Percentiles rank a stretch among this genome's conserved stretches.
These are phyloP conservation scores for Orobanche coerulescens DNA, from an alignment of 257 asterid genomes.

Conservation along the genomic window DNA sequence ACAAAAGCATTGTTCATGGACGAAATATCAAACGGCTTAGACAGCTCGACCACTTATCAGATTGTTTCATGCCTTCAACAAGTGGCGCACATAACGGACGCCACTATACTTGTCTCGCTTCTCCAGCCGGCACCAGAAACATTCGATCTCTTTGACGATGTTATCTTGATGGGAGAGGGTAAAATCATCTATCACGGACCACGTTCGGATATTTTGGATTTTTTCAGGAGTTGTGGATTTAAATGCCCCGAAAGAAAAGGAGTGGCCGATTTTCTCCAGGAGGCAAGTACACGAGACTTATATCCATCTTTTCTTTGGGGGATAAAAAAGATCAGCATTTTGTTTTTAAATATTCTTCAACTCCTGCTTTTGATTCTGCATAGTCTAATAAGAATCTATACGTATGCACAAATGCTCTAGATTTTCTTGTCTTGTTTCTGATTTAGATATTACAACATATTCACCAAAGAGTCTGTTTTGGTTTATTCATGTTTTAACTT, in stretches of 20 bases:
- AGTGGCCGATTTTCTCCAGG: slow-evolving; percentile 48
- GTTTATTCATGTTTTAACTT: not conserved
- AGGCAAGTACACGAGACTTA: slow-evolving; percentile 28
- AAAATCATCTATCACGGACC: slow-evolving; percentile 44
- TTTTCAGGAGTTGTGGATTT: slow-evolving; percentile 41
- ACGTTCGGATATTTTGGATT: slow-evolving; percentile 20
- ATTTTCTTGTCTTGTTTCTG: no score
- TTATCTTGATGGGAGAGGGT: slow-evolving; percentile 46
- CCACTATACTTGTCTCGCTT: slow-evolving; percentile 47
- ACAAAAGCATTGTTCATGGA: slow-evolving; percentile 50
- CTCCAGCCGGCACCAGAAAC: slow-evolving; percentile 60
- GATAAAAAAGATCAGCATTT: no score
- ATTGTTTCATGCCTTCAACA: slow-evolving; percentile 39
- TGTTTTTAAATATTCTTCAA: no score
- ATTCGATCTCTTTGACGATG: slow-evolving; percentile 45
- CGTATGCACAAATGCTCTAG: no score
- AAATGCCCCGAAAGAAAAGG: slow-evolving; percentile 51
- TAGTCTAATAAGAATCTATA: no score
- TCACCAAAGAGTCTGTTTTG: no score
- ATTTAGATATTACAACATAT: no score
- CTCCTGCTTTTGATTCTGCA: no score
- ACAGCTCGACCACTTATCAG: slow-evolving; percentile 51
- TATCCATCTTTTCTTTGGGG: no score
- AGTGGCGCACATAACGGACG: slow-evolving; percentile 41
- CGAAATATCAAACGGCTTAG: slow-evolving; percentile 48